Evolutionary conservation across 2,329 filamentous ascomycete genomes (phyloP).

Genomic region (Cordyceps sp.): DNA sequence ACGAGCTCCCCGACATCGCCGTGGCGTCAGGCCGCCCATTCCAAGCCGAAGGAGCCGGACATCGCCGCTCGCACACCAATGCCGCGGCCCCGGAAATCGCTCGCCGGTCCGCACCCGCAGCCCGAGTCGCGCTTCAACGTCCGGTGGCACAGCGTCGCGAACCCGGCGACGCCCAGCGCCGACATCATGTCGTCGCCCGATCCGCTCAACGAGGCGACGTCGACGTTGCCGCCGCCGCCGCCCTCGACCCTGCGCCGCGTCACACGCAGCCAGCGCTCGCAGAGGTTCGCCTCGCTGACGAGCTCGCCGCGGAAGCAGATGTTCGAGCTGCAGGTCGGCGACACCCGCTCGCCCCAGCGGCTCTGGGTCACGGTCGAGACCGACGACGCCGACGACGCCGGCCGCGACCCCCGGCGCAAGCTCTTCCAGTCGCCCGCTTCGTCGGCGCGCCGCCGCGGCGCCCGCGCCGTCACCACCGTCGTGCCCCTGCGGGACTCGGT

Average conservation of each 20-base stretch:
- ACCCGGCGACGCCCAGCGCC: constrained; percentile 19
- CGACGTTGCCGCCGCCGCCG: constrained; percentile 16
- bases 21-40: too few relatives aligned
- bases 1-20: neutral
- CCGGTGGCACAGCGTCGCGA: constrained; percentile 19
- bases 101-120: constrained; percentile 4
- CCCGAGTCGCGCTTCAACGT: constrained; percentile 10
- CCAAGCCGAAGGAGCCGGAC: neutral
- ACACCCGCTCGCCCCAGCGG: constrained; percentile 30
- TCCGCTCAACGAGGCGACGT: constrained; percentile 26
- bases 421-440: constrained; percentile 26
- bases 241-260: constrained; percentile 16
- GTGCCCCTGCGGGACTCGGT: constrained; percentile 31
- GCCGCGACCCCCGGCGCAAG: constrained; percentile 18
- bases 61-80: constrained; percentile 9
- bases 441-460: constrained; percentile 16
- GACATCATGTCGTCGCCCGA: constrained; percentile 34
- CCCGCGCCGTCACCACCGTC: constrained; percentile 25
- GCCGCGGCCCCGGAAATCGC: constrained; percentile 10
- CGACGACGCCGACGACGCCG: constrained; percentile 12
- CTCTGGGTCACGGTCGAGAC: constrained; percentile 37
- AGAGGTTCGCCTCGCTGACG: constrained; percentile 18
- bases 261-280: constrained; percentile 25
- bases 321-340: constrained; percentile 38
- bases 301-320: constrained; percentile 37